Base-by-base conservation (phyloP, 371 early-diverging fungal genomes). In the Mucor velutinosus region DNA sequence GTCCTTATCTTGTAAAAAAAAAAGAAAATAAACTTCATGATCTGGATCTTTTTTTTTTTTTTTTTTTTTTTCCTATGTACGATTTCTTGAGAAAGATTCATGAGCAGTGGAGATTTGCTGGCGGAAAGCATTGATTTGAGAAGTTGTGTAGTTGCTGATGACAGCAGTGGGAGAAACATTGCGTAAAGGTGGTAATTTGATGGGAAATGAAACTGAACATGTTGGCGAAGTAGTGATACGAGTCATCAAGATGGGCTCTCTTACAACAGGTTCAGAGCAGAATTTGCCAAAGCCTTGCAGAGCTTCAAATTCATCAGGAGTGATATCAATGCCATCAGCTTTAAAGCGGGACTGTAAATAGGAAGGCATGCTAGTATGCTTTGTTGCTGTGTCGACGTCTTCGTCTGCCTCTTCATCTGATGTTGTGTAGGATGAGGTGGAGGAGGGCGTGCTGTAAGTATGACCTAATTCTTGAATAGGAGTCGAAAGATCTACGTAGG, bases 201-300 rank as follows among this genome's bases (percentile, higher is more conserved):
- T 55, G 19, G 66, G 62, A 30, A 23, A 47, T 21, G 62, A 49
- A 14, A 62, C 27, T 14, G 51, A 62, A 25, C 33, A 30, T 27
- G 45, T 43, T 19, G 65, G 57, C 7, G 58, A 64, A 21, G 58
- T 57, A 29, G 65, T 58, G 30, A 41, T 62, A 49, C 62, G 62
- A 7, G 62, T 62, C 62, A 62, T 62, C 19, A 62, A 21, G 5
- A 62, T 58, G 39, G 60, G 51, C 90, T 88, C 51, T 89, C 94
- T 45, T 89, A 85, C n/a, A 86, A 86, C 60, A 86, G 89, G 37
- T 30, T 68, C 62, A 19, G 55, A 41, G 25, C 69, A 68, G 51
- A 84, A 75, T 45, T 69, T 67, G 23, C 77, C 67, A 49, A 84
- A 78, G 1, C 79, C 82, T 59, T 84, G 70, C 10, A 84, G 58